Percentiles rank a stretch among this genome's conserved stretches.
Conservation (phyloP, 208 protist species). For the Crithidia fasciculata region DNA sequence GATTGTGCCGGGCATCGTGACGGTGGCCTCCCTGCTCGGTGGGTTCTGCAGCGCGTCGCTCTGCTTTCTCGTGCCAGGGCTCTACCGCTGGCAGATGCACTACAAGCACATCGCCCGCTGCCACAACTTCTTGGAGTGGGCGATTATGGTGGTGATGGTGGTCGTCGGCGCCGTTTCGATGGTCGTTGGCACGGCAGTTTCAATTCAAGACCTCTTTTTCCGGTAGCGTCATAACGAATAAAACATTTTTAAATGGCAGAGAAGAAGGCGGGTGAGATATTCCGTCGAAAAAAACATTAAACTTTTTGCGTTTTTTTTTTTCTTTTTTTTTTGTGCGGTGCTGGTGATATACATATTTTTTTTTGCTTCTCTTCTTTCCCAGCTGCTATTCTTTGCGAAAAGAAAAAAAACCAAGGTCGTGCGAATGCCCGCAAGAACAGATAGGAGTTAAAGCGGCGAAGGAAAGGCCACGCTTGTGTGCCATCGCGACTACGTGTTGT, state of each 20-base stretch:
- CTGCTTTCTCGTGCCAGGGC: constrained; percentile 65
- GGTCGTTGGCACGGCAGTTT: constrained; percentile 51
- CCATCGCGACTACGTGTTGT: too few species aligned
- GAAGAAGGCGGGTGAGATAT: background rate
- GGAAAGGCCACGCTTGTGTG: too few species aligned
- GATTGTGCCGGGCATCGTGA: constrained; percentile 58
- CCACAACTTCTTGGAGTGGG: constrained; percentile 27
- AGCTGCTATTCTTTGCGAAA: too few species aligned
- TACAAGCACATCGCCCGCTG: constrained; percentile 32
- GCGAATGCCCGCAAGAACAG: too few species aligned
- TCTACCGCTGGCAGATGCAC: constrained; percentile 71
- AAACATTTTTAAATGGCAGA: background rate
- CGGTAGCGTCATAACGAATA: background rate
- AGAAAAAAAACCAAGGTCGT: too few species aligned
- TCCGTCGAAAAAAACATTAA: too few species aligned
- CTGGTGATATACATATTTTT: too few species aligned
- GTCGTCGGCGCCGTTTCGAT: constrained; percentile 42
- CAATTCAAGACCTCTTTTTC: constrained; percentile 30
- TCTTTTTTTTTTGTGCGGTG: too few species aligned
- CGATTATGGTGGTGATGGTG: constrained; percentile 50
- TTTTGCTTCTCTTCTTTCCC: too few species aligned
- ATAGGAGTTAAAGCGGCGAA: too few species aligned
- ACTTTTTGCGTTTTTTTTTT: too few species aligned
- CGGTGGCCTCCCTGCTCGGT: constrained; percentile 63
- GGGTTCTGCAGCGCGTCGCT: constrained; percentile 67